These are phyloP conservation scores for Aspergillus awamori DNA, from an alignment of 2,329 filamentous ascomycete species.

Conservation along the genomic window DNA sequence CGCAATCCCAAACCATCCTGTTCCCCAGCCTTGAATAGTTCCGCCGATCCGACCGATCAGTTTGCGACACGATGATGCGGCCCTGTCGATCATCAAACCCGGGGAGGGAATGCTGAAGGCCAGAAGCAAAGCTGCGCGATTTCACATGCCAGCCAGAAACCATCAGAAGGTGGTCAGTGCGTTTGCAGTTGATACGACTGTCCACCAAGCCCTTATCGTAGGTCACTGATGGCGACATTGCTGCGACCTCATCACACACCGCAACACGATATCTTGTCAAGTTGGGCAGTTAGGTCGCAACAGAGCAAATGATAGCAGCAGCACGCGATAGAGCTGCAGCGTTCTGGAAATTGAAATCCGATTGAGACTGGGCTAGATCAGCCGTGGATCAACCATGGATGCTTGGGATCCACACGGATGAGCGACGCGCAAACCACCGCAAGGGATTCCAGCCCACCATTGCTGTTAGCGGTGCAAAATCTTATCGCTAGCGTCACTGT, in stretches of 20 bases:
- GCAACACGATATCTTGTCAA: background rate
- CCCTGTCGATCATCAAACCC: background rate
- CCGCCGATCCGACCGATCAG: background rate
- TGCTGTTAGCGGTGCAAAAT: slow-evolving; percentile 6
- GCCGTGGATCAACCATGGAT: slow-evolving; percentile 9
- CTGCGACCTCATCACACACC: no score
- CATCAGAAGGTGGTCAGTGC: background rate
- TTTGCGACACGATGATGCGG: background rate
- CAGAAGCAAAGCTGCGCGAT: no score
- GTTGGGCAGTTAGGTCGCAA: background rate
- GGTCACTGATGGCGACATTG: no score
- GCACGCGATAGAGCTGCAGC: background rate
- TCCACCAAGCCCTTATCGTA: background rate
- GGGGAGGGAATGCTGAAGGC: background rate
- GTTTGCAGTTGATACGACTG: background rate
- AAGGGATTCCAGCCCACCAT: slow-evolving; percentile 1
- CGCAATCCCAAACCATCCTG: background rate
- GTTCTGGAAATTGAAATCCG: slow-evolving; percentile 3
- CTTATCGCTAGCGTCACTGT: background rate
- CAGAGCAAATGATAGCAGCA: background rate
- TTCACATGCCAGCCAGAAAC: no score
- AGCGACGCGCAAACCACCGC: slow-evolving; percentile 10
- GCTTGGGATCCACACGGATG: background rate
- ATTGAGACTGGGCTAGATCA: background rate
- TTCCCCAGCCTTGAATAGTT: background rate